Conservation (phyloP, 768 basidiomycete genomes). For the Dioszegia hungarica region DNA sequence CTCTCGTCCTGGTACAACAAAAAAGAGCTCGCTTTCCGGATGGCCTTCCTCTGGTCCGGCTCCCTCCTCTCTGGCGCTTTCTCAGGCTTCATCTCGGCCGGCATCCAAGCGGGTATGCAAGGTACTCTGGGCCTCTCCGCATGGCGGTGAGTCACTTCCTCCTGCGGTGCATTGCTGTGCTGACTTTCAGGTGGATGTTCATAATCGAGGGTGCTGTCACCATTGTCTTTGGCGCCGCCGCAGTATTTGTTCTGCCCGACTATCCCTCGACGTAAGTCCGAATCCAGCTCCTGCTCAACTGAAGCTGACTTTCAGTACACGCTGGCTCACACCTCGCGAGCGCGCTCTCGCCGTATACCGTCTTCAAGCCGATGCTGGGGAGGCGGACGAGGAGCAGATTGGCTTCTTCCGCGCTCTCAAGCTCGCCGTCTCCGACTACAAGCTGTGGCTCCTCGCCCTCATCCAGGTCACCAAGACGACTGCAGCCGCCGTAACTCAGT, state of each 20-base stretch:
- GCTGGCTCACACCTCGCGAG: conserved; percentile 20
- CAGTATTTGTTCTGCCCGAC: conserved; percentile 20
- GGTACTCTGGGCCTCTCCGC: conserved; percentile 63
- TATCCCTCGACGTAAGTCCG: conserved; percentile 18
- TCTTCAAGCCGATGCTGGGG: conserved; percentile 24
- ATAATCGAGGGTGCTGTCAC: conserved; percentile 18
- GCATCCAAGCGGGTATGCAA: conserved; percentile 68
- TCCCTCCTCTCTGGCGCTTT: conserved; percentile 34
- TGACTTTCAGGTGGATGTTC: conserved; percentile 48
- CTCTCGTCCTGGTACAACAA: conserved; percentile 39
- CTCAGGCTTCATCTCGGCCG: conserved; percentile 61
- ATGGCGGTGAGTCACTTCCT: conserved; percentile 57
- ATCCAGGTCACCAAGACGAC: conserved; percentile 40
- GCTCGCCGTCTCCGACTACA: conserved; percentile 25
- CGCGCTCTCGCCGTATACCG: conserved; percentile 20
- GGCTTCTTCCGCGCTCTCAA: conserved; percentile 20
- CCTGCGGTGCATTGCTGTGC: neutral
- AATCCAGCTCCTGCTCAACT: neutral
- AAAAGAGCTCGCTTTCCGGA: conserved; percentile 49
- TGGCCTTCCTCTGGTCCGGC: conserved; percentile 37
- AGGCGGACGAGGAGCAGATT: conserved; percentile 24
- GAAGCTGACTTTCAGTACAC: conserved; percentile 23
- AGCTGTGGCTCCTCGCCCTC: conserved; percentile 30
- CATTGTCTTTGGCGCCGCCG: conserved; percentile 12
- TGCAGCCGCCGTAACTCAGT: conserved; percentile 34